Base-by-base conservation (phyloP, 345 rosid species). In the Melastoma malabathricum region DNA sequence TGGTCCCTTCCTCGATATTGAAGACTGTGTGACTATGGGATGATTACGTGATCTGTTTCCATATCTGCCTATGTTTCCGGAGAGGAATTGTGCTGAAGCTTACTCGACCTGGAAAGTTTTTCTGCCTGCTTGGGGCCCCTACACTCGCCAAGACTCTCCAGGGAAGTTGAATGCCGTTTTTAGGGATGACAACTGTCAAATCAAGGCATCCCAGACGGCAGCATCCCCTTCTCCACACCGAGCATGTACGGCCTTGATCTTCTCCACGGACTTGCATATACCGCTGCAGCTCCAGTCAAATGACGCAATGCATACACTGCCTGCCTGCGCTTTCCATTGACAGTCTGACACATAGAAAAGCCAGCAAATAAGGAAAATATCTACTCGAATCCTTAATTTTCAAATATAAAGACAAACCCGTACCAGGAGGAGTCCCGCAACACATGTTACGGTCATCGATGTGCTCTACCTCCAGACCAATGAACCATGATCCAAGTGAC, bases 261-360 rank as follows among this genome's bases (percentile, higher is more conserved):
- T 92, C 78, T 92, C 95, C 44, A 92, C 94, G 0, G 98, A 92
- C 67, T 88, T 87, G 82, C 97, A 87, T 57, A 87, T 92, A 25
- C 95, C 97, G 19, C 98, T 92, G 68, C 98, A 92, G 71, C 88
- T 92, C 95, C 98, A 92, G 55, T 92, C 95, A 47, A 87, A 92
- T 1, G 98, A 87, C 38, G 98, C 97, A 44, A 83, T 67, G 60
- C 98, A 92, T 13, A 79, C 79, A 39, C 79, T 77, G 0, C 97
- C 95, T 0, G 97, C 95, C 76, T 84, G 83, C 47, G 97, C 95
- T 73, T 87, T 92, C 98, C 95, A 85, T 75, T 84, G 86, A 57
- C 95, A 92, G 68, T 92, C 98, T 92, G 71, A 55, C 48, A 47
- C 1, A 9, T 34, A 34, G 10, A 2, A 34, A 13, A 44, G 44